Evolutionary conservation across 768 basidiomycete species (phyloP), one percentile per base, ranked within the genome.

Genomic region (Leucocoprinus leucothites): DNA sequence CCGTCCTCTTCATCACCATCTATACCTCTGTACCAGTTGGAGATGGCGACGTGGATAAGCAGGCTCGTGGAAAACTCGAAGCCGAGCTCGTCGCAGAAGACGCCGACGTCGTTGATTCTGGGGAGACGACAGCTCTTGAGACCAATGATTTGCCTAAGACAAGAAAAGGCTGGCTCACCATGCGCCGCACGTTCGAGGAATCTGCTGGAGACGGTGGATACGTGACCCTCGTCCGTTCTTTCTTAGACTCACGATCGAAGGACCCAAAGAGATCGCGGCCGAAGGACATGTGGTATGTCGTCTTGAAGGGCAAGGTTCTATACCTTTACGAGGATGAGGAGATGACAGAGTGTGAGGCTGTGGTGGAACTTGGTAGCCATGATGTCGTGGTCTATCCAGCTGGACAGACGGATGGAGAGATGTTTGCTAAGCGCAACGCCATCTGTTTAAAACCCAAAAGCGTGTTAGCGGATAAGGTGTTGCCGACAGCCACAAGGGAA

Each of bases 251-350:
- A 16, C 79, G 89, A 54, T 91, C 90, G 48, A 89, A 90, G 66
- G 91, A 94, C 69, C 89, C 92, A 7, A 89, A 87, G 65, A 78
- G 82, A 40, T 85, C 88, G 13, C 80, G 89, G 48, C 92, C 94
- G 14, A 93, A 92, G 71, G 95, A 97, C 67, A 87, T 82, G 81
- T 97, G 91, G 86, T 97, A 87, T 67, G 90, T 88, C 51, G 92
- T 87, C 6, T 79, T 98, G 67, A 98, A 98, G 77, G 91, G 89
- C 42, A 88, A 84, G 63, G 86, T 96, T 36, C 73, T 98, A 26
- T 98, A 93, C 70, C 74, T 98, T 19, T 98, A 97, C 71, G 94
- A 96, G 69, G 91, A 95, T 69, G 94, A 97, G 71, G 79, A 76
- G 14, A 91, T 91, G 86, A 81, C 81, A 51, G 95, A 98, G 61